Base-by-base conservation (phyloP, 2,329 filamentous ascomycete species). In the Fusarium verticillioides region DNA sequence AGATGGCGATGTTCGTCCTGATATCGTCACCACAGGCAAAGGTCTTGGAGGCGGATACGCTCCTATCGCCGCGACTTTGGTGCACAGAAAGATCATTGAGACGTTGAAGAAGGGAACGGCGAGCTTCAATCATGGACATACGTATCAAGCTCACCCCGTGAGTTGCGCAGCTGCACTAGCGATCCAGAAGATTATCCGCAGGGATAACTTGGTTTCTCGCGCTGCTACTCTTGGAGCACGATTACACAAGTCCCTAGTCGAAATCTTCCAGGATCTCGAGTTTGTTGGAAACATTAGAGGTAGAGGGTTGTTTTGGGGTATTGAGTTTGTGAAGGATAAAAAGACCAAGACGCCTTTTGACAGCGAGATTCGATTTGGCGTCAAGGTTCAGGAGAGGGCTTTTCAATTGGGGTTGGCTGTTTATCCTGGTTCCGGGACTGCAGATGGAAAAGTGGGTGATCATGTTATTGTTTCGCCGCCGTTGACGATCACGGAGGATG, bases 391-490 rank as follows among this genome's bases (percentile, higher is more conserved):
- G 21, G 73, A 80, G 36, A 70, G 65, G 13, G 80, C 80, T 1
- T 80, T 82, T 28, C 63, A 76, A 16, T 44, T 77, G 19, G 78
- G 80, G 2, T 75, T 87, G n/a, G 80, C 81, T 12, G 77, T 94
- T 6, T 94, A 94, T 77, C 89, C 90, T 3, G 91, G 91, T 0
- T 82, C 83, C 1, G 92, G 92, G 3, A 90, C 89, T 0, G 88
- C 84, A 0, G 90, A 87, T 73, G 86, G 93, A 49, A 84, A 87
- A 5, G 77, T 78, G 4, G 92, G 92, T 9, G 93, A 95, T 77
- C 91, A 94, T 79, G 83, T 94, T 36, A 85, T 95, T 32, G 76
- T 95, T 16, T 88, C 92, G 3, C 93, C 93, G 9, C 87, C 93
- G 2, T 94, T 90, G 81, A 94, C 88, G 49, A 85, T 91, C 28